Evolutionary conservation across 2,329 filamentous ascomycete genomes (phyloP).

Genomic region (Trichophyton verrucosum): DNA sequence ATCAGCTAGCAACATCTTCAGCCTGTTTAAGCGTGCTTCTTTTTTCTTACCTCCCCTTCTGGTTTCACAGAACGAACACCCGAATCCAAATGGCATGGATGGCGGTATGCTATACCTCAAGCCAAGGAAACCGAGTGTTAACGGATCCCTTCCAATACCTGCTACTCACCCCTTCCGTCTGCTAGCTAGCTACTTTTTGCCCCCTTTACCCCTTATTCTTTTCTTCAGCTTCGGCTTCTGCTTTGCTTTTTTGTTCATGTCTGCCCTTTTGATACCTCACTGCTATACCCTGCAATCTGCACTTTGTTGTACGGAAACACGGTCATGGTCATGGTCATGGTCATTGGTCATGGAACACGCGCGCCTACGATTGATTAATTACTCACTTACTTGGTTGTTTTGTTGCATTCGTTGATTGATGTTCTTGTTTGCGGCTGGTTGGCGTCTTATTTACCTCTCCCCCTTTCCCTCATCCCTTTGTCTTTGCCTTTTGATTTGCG

Average conservation of each 20-base stretch:
- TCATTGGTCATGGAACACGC: conserved; percentile 1
- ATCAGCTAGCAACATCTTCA: too few species aligned
- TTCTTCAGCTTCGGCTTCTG: not conserved
- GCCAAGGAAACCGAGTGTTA: too few species aligned
- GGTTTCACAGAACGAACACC: too few species aligned
- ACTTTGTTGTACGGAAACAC: not conserved
- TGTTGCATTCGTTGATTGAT: not conserved
- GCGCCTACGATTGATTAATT: not conserved
- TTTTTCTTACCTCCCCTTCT: too few species aligned
- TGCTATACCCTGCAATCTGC: not conserved
- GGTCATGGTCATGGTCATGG: not conserved
- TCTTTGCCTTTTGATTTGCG: not conserved
- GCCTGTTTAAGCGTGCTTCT: too few species aligned
- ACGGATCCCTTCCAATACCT: not conserved
- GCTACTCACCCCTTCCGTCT: not conserved
- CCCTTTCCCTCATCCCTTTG: not conserved
- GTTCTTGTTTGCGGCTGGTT: not conserved
- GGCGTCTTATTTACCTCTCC: not conserved
- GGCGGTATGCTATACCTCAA: too few species aligned
- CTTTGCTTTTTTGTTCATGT: not conserved
- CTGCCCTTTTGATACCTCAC: conserved; percentile 1
- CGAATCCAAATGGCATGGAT: too few species aligned
- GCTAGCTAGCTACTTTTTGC: not conserved
- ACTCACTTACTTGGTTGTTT: not conserved
- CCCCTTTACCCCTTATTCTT: not conserved